Evolutionary conservation across 1,139 yeast species (phyloP), one percentile per base, ranked within the genome.

Genomic region (Yamadazyma atmosphaerica): DNA sequence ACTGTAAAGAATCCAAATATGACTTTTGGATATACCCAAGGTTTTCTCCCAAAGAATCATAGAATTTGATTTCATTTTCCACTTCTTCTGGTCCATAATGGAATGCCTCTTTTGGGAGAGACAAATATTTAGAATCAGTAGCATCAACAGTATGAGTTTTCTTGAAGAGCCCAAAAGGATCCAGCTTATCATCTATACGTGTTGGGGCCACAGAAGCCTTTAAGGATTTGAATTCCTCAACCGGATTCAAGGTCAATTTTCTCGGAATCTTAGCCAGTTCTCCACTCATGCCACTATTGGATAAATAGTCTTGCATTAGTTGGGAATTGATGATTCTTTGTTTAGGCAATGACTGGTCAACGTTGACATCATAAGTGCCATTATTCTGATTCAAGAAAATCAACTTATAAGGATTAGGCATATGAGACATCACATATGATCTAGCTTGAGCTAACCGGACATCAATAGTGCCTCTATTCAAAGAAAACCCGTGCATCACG

Each of bases 311-410:
- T 19, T 51, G 51, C 42, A 58, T 55, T 34, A 65, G 47, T 13
- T 53, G 52, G 3, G 60, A 54, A 44, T 61, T 60, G 14, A 59
- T 51, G 13, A 60, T 47, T 34, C 58, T 42, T 34, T 50, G 50
- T 34, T 51, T 49, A 22, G 47, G 42, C 27, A 38, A 24, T 16
- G 35, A 39, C 34, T 54, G 47, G 26, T 49, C 47, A 11, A 58
- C 52, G 19, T 47, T 42, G 2, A 52, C 61, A 41, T 61, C 65
- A 42, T 49, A 61, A 8, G 61, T 57, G 3, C 65, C 65, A 18
- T 52, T 53, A 2, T 50, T 41, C 30, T 46, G 46, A 37, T 56
- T 57, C 39, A 61, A 47, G 14, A 61, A 57, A 2, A 61, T 42
- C 33, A 61, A 47, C 35, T 51, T 50, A 34, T 39, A 50, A 6